Conservation (phyloP, 1,284 basidiomycete genomes). For the Naganishia sp. region DNA sequence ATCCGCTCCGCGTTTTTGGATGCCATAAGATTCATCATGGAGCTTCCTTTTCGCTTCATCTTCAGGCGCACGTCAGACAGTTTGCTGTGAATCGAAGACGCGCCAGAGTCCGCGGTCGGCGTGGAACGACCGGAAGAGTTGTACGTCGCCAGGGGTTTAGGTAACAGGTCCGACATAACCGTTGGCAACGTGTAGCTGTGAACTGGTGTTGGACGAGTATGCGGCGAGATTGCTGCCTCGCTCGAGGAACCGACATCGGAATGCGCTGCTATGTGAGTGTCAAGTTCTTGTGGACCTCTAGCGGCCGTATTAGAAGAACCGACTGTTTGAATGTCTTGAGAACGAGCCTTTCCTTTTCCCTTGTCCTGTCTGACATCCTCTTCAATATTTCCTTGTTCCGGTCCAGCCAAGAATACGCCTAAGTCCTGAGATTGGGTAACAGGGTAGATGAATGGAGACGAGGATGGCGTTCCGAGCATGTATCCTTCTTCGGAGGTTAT, state of each 20-base stretch:
- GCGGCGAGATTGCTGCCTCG: neutral
- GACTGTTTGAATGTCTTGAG: neutral
- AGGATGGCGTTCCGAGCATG: slow-evolving; percentile 14
- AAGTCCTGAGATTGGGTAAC: neutral
- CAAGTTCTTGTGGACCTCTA: too few relatives aligned
- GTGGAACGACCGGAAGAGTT: slow-evolving; percentile 13
- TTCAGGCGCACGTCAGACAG: slow-evolving; percentile 20
- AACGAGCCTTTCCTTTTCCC: slow-evolving; percentile 6
- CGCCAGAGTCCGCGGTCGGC: neutral
- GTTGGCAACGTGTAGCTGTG: neutral
- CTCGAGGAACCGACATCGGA: neutral
- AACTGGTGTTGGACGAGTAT: neutral
- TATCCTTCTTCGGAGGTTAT: slow-evolving; percentile 12
- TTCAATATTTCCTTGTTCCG: neutral
- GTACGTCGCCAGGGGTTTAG: neutral
- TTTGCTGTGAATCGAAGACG: slow-evolving; percentile 9
- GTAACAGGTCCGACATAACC: neutral
- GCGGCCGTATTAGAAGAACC: neutral
- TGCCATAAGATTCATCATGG: slow-evolving; percentile 3
- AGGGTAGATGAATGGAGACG: neutral
- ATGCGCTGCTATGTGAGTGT: neutral
- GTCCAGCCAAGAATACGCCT: neutral
- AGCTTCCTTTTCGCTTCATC: slow-evolving; percentile 23
- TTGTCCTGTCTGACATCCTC: neutral
- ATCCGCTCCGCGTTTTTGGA: slow-evolving; percentile 6